Evolutionary conservation across 164 flowering plant genomes (phyloP).

Genomic region (Stephania yunnanensis): DNA sequence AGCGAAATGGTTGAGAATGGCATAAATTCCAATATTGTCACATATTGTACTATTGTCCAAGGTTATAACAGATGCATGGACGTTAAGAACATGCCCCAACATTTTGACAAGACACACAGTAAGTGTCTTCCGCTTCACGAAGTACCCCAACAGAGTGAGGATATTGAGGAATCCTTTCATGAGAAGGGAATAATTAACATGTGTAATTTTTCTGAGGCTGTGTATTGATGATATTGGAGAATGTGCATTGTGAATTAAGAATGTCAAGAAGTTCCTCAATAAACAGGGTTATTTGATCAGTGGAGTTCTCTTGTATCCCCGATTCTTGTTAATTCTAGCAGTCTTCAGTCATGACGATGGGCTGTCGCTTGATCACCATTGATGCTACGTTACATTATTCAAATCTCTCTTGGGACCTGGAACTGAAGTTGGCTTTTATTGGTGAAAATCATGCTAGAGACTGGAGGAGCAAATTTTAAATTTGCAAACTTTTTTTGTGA

Average conservation of each 20-base stretch:
- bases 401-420: neutral
- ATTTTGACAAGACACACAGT: constrained; percentile 19
- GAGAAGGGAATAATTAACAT: constrained; percentile 7
- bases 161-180: constrained; percentile 2
- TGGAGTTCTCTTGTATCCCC: neutral
- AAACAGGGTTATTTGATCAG: neutral
- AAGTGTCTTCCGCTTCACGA: constrained; percentile 14
- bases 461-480: neutral
- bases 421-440: neutral
- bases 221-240: constrained; percentile 12
- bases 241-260: neutral
- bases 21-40: constrained; percentile 18
- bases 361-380: neutral
- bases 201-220: constrained; percentile 21
- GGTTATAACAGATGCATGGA: constrained; percentile 21
- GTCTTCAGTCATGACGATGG: neutral
- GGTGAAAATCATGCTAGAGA: constrained; percentile 5
- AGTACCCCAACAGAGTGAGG: constrained; percentile 6
- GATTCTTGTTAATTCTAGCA: neutral
- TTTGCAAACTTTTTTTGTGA: neutral
- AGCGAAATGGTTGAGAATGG: constrained; percentile 35
- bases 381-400: constrained; percentile 1
- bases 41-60: constrained; percentile 23
- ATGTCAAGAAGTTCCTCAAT: neutral
- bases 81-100: constrained; percentile 17